Evolutionary conservation across 2,329 filamentous ascomycete genomes (phyloP), one percentile per base, ranked within the genome.

Genomic region (Nemania diffusa): DNA sequence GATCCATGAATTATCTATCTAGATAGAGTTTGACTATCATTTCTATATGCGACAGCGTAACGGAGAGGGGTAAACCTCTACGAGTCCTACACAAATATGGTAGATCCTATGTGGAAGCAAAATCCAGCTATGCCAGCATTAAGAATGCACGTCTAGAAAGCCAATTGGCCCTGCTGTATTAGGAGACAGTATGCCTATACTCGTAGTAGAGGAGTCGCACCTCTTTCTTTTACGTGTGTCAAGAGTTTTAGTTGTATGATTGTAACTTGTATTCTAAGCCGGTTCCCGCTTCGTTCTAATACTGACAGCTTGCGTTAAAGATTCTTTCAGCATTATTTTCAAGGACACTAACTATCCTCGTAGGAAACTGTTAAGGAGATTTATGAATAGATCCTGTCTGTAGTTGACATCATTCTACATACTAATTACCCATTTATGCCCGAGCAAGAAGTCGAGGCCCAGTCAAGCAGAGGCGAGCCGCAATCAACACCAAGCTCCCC

Each of bases 401-500:
- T 24, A 17, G 17, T 27, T 5, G 15, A 7, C 7, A 6, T 17
- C 29, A 29, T 29, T 9, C 48, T 29, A 51, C 29, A 15, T 51
- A 24, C 46, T 26, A 7, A 2, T 22, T 17, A 5, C 29, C 9
- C n/a, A 51, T 46, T 46, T 9, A 57, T 29, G 37, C 55, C 22
- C 55, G 55, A 5, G 55, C 37, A 27, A 57, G 3, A 29, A 59
- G 44, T 22, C 15, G 42, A 24, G 57, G 44, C 44, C 57, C 57
- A 4, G 57, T 59, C 6, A 59, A 15, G 22, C 22, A 59, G 24
- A 59, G 13, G 52, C 53, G 51, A 48, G 69, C 61, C 13, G 64
- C 69, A 6, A 65, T 32, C 9, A 63, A 42, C 15, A 71, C 50
- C 4, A 65, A 20, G 20, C 57, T 59, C 8, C 67, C 69, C 2